Base-by-base conservation (phyloP, 495 filamentous ascomycete genomes). In the Neurospora sp. region DNA sequence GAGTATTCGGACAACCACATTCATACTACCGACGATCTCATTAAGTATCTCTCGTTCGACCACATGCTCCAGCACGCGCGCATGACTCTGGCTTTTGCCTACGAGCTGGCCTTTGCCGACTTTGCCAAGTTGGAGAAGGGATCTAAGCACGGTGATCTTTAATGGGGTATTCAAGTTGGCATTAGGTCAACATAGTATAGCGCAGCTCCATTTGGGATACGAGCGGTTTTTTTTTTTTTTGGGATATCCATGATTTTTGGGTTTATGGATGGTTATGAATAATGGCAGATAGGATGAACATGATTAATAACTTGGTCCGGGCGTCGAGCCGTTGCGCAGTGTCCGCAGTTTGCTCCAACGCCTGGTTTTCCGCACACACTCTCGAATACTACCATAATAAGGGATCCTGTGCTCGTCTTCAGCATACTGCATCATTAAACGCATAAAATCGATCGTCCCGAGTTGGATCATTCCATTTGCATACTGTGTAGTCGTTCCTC, bases 51-150 rank as follows among this genome's bases (percentile, higher is more conserved):
- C 72, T 94, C 90, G 79, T 98, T 98, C 79, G 92, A 96, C 79
- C 96, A 99, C 81, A 99, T 99, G 96, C 86, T 97, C 71, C 92
- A 99, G 84, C 96, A 99, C 81, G 96, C 94, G 1, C 92, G 91
- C 81, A 86, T 99, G 88, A 97, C 93, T 35, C 84, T 98, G 70
- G 93, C 90, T 2, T 89, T 98, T 77, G 94, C 90, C 16, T 97
- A 96, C 78, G 96, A 99, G 86, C 82, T 97, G 74, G 94, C 89
- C 4, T 90, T 92, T 82, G 86, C 91, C 38, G 83, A 90, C 75
- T 87, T 87, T 72, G 76, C 77, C 66, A 79, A 81, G 74, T 76
- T 86, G 35, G 80, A 82, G 78, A 76, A 77, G 74, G 46, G 38
- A 16, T 8, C 48, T 31, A 62, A 62, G 48, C 54, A 66, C 27